phyloP scores from a whole-genome alignment of 495 filamentous ascomycete genomes.

The Hapsidospora chrysogenum region DNA sequence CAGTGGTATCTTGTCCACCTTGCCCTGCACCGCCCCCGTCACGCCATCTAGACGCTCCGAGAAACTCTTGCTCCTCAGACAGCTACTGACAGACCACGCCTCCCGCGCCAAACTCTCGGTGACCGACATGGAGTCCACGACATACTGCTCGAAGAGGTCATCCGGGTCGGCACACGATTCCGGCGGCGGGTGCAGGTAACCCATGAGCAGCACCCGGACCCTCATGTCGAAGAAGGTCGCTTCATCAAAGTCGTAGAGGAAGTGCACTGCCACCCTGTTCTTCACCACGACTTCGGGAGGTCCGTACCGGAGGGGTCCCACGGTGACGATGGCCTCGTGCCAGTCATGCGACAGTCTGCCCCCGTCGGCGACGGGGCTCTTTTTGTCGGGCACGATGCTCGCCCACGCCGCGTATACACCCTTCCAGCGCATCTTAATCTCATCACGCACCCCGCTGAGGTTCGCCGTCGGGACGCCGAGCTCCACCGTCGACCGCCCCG shows the following conservation, averaged over 20 bases:
- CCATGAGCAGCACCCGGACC: constrained; percentile 37
- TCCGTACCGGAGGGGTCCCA: constrained; percentile 21
- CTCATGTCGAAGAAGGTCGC: constrained; percentile 17
- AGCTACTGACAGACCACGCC: constrained; percentile 27
- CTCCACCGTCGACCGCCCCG: constrained; percentile 13
- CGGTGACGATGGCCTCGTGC: constrained; percentile 36
- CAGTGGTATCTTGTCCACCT: constrained; percentile 34
- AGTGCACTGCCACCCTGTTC: constrained; percentile 21
- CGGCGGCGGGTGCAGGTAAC: constrained; percentile 27
- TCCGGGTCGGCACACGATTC: constrained; percentile 16
- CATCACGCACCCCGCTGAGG: constrained; percentile 24
- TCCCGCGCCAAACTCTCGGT: constrained; percentile 34
- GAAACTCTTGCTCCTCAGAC: constrained; percentile 10
- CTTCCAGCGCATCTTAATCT: constrained; percentile 29
- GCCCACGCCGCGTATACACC: constrained; percentile 53
- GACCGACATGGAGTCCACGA: constrained; percentile 30
- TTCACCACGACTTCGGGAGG: constrained; percentile 21
- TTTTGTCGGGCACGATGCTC: constrained; percentile 14
- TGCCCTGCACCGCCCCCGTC: constrained; percentile 25
- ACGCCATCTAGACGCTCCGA: constrained; percentile 22
- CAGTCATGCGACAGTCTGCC: constrained; percentile 16
- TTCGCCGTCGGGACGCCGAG: constrained; percentile 20
- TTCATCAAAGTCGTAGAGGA: constrained; percentile 30
- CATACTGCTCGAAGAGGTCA: constrained; percentile 21
- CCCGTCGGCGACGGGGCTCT: constrained; percentile 2